Evolutionary conservation across 31 red algal genomes (phyloP).

Genomic region (Porphyra umbilicalis): DNA sequence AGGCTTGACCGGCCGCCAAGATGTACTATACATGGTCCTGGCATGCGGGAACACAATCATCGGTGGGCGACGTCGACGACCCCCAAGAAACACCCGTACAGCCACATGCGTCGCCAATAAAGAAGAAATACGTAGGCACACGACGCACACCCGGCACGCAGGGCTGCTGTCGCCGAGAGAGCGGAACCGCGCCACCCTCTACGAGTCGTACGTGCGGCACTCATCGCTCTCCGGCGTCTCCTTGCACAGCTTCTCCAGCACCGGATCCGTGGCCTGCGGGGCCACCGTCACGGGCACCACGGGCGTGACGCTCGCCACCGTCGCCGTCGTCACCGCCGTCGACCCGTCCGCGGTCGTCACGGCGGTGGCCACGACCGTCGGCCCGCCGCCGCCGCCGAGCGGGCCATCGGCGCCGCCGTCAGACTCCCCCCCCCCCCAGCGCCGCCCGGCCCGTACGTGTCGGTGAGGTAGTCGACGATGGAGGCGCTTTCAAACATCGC

Average conservation of each 20-base stretch:
- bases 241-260: slow-evolving; percentile 54
- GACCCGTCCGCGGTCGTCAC: slow-evolving; percentile 11
- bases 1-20: no score
- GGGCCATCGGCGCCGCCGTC: slow-evolving; percentile 15
- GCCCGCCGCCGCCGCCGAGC: background rate
- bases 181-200: background rate
- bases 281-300: background rate
- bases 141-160: background rate
- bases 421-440: slow-evolving; percentile 14
- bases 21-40: no score
- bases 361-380: background rate
- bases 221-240: slow-evolving; percentile 64
- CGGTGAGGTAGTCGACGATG: slow-evolving; percentile 80
- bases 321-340: background rate
- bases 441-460: slow-evolving; percentile 46
- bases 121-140: background rate
- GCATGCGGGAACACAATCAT: no score
- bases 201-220: slow-evolving; percentile 57
- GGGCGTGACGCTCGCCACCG: slow-evolving; percentile 1
- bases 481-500: slow-evolving; percentile 81
- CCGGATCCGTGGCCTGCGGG: slow-evolving; percentile 25
- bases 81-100: no score
- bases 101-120: no score
- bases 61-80: no score
- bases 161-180: background rate